Evolutionary conservation across 345 rosid species (phyloP).

Genomic region (Hibiscus mutabilis): DNA sequence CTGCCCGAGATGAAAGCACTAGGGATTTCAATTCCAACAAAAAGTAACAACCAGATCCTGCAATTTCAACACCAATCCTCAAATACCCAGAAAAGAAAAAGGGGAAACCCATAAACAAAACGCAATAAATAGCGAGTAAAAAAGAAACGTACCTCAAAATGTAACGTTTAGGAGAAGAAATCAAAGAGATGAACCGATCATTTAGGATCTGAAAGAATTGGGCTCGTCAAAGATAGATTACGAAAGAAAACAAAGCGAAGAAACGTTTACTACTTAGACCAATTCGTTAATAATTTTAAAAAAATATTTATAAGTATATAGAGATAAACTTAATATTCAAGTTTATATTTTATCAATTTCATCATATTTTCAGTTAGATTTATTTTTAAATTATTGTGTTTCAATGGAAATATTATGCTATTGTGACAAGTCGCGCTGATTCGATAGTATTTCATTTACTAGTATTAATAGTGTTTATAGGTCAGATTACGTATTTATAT

Average conservation of each 20-base stretch:
- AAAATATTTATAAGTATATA: too few species aligned
- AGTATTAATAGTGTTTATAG: too few species aligned
- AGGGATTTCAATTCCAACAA: conserved; percentile 10
- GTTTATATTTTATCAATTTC: too few species aligned
- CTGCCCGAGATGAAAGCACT: conserved; percentile 17
- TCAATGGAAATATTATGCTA: too few species aligned
- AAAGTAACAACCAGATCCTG: conserved; percentile 19
- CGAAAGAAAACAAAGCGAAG: background rate
- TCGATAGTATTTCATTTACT: too few species aligned
- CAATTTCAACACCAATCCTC: conserved; percentile 5
- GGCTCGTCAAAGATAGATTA: background rate
- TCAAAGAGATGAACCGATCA: conserved; percentile 22
- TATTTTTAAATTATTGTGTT: too few species aligned
- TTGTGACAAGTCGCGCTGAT: too few species aligned
- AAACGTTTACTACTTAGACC: too few species aligned
- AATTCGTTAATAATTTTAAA: too few species aligned
- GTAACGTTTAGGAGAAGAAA: background rate
- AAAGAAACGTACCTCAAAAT: conserved; percentile 14
- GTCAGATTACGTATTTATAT: too few species aligned
- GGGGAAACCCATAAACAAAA: background rate
- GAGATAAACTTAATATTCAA: too few species aligned
- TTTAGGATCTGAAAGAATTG: conserved; percentile 24
- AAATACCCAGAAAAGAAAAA: conserved; percentile 1
- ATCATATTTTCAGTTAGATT: too few species aligned
- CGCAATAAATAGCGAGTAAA: background rate